A percentile compares a stretch with the other conserved stretches of the same genome.
Conservation (phyloP, 2,329 filamentous ascomycete species). For the Macrophomina phaseolina region DNA sequence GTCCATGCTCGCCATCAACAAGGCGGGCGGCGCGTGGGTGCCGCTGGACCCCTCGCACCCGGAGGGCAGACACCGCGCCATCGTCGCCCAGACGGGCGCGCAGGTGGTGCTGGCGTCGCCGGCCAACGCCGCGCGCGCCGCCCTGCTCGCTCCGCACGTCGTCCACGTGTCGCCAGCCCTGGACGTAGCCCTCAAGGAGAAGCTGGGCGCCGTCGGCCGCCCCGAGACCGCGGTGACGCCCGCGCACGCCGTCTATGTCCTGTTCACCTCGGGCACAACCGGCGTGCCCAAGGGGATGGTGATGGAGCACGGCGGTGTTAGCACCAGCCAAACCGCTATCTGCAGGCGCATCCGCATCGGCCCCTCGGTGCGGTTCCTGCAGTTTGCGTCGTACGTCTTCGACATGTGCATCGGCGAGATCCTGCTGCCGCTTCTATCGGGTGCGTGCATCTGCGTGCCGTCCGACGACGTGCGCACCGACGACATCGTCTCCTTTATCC, state of each 20-base stretch:
- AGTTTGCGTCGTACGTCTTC: constrained; percentile 46
- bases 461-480: constrained; percentile 55
- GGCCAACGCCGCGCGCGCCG: not conserved
- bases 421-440: constrained; percentile 42
- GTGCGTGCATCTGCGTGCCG: constrained; percentile 44
- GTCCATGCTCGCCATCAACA: constrained; percentile 44
- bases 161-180: not conserved
- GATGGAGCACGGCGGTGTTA: constrained; percentile 32
- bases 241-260: constrained; percentile 35
- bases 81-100: not conserved
- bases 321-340: constrained; percentile 31
- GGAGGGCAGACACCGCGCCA: constrained; percentile 36
- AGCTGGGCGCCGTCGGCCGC: constrained; percentile 32
- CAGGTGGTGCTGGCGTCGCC: not conserved
- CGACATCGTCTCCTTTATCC: constrained; percentile 34
- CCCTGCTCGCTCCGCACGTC: not conserved
- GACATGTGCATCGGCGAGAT: constrained; percentile 44
- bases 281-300: constrained; percentile 39
- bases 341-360: constrained; percentile 2
- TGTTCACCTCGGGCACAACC: constrained; percentile 45
- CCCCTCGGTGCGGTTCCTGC: constrained; percentile 33
- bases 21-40: constrained; percentile 35
- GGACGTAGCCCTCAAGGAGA: not conserved
- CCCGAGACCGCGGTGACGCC: constrained; percentile 17
- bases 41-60: constrained; percentile 36